These are phyloP conservation scores for Xerocomus potaroensis DNA, from an alignment of 768 basidiomycete species.

Conservation along the genomic window DNA sequence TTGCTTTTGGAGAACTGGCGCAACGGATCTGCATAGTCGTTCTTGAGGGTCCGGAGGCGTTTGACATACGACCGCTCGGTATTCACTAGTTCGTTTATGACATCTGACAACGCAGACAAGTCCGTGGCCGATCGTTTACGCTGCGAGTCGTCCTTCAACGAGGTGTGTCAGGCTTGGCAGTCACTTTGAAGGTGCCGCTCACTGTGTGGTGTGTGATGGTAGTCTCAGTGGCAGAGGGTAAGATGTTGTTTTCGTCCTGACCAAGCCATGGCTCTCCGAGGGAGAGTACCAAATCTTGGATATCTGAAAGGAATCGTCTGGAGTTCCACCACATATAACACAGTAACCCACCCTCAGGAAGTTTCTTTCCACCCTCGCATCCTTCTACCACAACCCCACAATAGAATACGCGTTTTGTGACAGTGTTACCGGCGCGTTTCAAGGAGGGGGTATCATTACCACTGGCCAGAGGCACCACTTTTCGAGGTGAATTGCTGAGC, in stretches of 20 bases:
- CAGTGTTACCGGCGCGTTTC: conserved; percentile 33
- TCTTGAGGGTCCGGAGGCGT: conserved; percentile 76
- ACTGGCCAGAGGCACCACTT: conserved; percentile 66
- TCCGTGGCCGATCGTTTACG: conserved; percentile 60
- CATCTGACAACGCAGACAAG: conserved; percentile 60
- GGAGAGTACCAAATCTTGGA: conserved; percentile 74
- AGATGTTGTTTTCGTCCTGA: conserved; percentile 45
- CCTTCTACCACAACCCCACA: conserved; percentile 89
- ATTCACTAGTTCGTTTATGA: conserved; percentile 80
- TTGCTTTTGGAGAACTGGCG: conserved; percentile 80
- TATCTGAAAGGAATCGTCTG: conserved; percentile 44
- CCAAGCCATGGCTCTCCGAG: conserved; percentile 63
- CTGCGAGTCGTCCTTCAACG: conserved; percentile 27
- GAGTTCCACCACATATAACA: conserved; percentile 1
- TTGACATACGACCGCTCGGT: conserved; percentile 90
- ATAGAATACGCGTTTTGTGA: conserved; percentile 82
- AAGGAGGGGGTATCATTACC: conserved; percentile 56
- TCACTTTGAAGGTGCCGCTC: conserved; percentile 25
- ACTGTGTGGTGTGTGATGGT: conserved; percentile 41
- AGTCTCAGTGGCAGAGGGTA: conserved; percentile 38
- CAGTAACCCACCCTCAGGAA: conserved; percentile 55
- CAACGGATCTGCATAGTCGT: conserved; percentile 88
- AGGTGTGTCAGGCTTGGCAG: conserved; percentile 10
- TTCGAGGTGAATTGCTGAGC: conserved; percentile 65
- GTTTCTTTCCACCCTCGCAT: conserved; percentile 62